Evolutionary conservation across 1,139 yeast species (phyloP).

Genomic region (Ashbya aceris): DNA sequence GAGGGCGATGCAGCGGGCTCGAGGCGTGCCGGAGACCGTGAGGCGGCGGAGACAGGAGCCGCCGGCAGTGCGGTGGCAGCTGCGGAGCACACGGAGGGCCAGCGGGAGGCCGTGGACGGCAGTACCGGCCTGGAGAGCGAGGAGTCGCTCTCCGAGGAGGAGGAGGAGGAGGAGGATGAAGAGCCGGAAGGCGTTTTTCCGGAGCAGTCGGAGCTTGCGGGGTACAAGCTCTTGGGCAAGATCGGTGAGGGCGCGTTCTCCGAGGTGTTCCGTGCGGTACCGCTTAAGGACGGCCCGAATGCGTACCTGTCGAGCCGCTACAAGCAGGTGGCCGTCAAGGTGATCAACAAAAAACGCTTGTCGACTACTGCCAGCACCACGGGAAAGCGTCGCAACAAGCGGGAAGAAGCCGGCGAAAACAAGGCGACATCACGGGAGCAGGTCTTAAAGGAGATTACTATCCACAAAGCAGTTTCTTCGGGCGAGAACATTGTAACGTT

Average conservation of each 20-base stretch:
- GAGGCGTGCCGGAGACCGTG: conserved; percentile 1
- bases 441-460: conserved; percentile 74
- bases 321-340: conserved; percentile 59
- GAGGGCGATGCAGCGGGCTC: conserved; percentile 4
- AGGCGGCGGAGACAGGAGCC: conserved; percentile 3
- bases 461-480: conserved; percentile 32
- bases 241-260: conserved; percentile 91
- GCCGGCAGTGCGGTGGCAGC: conserved; percentile 2
- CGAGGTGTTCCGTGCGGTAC: conserved; percentile 62
- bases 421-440: conserved; percentile 28
- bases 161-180: conserved; percentile 25
- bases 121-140: neutral
- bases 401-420: conserved; percentile 9
- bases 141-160: conserved; percentile 34
- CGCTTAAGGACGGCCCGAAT: conserved; percentile 9
- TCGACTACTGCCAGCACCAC: conserved; percentile 5
- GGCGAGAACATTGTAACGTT: conserved; percentile 56
- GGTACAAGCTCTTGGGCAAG: conserved; percentile 31
- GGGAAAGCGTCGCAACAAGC: conserved; percentile 12
- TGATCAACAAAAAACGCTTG: conserved; percentile 63
- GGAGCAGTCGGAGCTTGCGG: conserved; percentile 23
- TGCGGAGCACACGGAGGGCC: conserved; percentile 2
- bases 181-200: conserved; percentile 16
- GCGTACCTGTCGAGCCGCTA: conserved; percentile 10
- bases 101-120: conserved; percentile 7